Evolutionary conservation across 2,329 filamentous ascomycete genomes (phyloP).

Genomic region (Purpureocillium lavendulum): DNA sequence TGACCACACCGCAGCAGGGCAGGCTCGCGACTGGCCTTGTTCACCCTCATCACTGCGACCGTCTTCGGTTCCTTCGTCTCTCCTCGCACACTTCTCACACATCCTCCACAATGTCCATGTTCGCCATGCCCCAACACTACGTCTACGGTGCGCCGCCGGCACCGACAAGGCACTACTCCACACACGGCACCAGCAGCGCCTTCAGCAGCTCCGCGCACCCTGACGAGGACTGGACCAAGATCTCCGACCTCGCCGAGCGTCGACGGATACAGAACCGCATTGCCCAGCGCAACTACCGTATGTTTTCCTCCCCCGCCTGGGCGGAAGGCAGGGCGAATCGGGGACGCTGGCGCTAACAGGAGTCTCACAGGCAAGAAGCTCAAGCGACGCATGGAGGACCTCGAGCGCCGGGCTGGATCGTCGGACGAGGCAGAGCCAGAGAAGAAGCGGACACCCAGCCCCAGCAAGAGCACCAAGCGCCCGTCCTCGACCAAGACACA

Average conservation of each 20-base stretch:
- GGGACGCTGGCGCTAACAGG: background rate
- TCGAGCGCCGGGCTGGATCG: slow-evolving; percentile 66
- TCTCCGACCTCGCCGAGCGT: slow-evolving; percentile 91
- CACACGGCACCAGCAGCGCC: slow-evolving; percentile 80
- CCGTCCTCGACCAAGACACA: slow-evolving; percentile 11
- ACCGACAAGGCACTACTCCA: slow-evolving; percentile 57
- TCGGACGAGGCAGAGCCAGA: slow-evolving; percentile 37
- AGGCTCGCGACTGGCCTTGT: too few relatives aligned
- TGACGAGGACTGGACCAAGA: slow-evolving; percentile 98
- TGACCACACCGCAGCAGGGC: too few relatives aligned
- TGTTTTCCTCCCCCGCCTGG: slow-evolving; percentile 22
- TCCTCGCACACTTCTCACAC: too few relatives aligned
- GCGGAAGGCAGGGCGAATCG: too few relatives aligned
- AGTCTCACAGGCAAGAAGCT: slow-evolving; percentile 71
- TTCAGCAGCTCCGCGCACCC: slow-evolving; percentile 92
- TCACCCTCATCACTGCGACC: too few relatives aligned
- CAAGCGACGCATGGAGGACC: slow-evolving; percentile 79
- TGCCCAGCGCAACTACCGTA: slow-evolving; percentile 95
- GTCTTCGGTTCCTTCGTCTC: too few relatives aligned
- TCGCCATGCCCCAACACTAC: slow-evolving; percentile 24
- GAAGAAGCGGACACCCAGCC: slow-evolving; percentile 24
- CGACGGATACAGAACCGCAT: slow-evolving; percentile 95
- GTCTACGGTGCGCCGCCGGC: slow-evolving; percentile 18
- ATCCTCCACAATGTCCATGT: slow-evolving; percentile 24
- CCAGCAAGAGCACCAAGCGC: slow-evolving; percentile 36